Base-by-base conservation (phyloP, 2,329 filamentous ascomycete genomes). In the Helotiales sp. region DNA sequence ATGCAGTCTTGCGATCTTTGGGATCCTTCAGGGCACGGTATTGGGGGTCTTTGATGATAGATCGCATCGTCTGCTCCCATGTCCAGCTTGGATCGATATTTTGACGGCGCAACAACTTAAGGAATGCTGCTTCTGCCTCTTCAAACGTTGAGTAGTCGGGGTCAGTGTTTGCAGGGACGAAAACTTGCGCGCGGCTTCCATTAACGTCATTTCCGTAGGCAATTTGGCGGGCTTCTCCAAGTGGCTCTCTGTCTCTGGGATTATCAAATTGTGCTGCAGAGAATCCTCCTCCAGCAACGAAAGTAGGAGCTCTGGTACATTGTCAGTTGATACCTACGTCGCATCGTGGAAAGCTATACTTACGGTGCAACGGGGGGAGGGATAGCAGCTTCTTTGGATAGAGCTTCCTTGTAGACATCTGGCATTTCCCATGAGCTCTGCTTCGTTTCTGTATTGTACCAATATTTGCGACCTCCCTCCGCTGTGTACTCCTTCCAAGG, bases 381-480 rank as follows among this genome's bases (percentile, higher is more conserved):
- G 30, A 82, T 78, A 58, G 69, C 65, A 54, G 76, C 78, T 47
- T 83, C 83, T 70, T 88, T 86, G 61, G 89, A 89, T 66, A 94
- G 83, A 68, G 92, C 91, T 73, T 86, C 85, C 77, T 92, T 93
- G 81, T 94, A 94, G 70, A 82, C 88, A 64, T 93, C 91, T 64
- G 96, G 96, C 86, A 97, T 94, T 76, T 94, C 91, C 96, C 96
- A 99, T 34, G 92, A 93, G 78, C 93, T 98, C 81, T 93, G 87
- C 80, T 95, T 94, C 52, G 92, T 94, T 79, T 96, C 91, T 37
- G 90, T 92, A 79, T 99, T 96, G 79, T 94, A 95, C 92, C 93
- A 99, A 81, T 99, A 99, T 77, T 95, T 93, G 75, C 90, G 89
- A 55, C 95, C 96, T 71, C 93, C 92, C 69, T 93, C 89, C 24